Percentiles rank a stretch among this genome's conserved stretches.
Conservation (phyloP, 2,329 filamentous ascomycete genomes). For the Cytospora piceicola region DNA sequence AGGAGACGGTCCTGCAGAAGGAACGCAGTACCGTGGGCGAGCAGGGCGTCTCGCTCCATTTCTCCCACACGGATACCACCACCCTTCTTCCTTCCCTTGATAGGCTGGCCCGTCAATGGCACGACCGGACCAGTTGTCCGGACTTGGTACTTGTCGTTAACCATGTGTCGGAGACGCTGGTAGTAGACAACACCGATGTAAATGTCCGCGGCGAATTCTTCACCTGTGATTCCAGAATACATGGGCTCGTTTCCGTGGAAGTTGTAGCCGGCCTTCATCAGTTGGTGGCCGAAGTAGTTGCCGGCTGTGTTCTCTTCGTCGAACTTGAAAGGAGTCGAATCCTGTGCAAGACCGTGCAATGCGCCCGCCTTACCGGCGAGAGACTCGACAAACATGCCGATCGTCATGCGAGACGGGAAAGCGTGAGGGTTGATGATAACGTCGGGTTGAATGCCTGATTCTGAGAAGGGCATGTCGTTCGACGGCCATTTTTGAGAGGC, state of each 20-base stretch:
- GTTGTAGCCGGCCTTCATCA: constrained; percentile 94
- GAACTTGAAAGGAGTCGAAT: constrained; percentile 94
- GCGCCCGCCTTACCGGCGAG: constrained; percentile 93
- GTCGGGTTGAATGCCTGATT: constrained; percentile 95
- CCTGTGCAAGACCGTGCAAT: constrained; percentile 92
- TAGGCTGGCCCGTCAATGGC: constrained; percentile 87
- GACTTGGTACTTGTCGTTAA: constrained; percentile 99
- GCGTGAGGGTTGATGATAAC: constrained; percentile 99
- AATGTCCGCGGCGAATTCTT: constrained; percentile 92
- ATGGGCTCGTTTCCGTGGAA: constrained; percentile 98
- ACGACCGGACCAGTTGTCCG: constrained; percentile 94
- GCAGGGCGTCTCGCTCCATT: constrained; percentile 95
- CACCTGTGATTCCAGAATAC: constrained; percentile 95
- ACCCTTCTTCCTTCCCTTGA: constrained; percentile 94
- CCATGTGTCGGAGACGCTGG: constrained; percentile 97
- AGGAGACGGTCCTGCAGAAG: constrained; percentile 92
- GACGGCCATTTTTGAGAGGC: constrained; percentile 94
- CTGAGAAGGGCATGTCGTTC: constrained; percentile 93
- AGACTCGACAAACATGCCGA: constrained; percentile 98
- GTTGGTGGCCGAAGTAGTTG: constrained; percentile 94
- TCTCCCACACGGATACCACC: constrained; percentile 99
- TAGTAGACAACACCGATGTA: constrained; percentile 98
- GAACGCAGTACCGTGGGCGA: constrained; percentile 95
- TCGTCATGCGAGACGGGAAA: constrained; percentile 99
- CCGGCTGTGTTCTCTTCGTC: constrained; percentile 88